phyloP scores from a whole-genome alignment of 31 red algal species.

The Asparagopsis taxiformis region DNA sequence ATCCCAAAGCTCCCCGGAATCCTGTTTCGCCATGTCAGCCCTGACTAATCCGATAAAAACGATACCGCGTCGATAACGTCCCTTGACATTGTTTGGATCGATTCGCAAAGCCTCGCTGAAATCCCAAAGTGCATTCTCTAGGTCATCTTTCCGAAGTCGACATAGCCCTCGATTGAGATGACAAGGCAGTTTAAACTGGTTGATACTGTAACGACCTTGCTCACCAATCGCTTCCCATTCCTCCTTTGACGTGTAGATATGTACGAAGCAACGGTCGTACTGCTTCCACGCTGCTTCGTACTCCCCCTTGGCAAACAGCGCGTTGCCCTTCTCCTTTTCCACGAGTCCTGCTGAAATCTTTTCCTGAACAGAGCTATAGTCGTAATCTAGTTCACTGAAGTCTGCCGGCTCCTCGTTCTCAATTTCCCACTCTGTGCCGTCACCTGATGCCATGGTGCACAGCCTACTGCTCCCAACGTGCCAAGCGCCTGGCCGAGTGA shows the following conservation, averaged over 20 bases:
- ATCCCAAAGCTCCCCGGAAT: slow-evolving; percentile 77
- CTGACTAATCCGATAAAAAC: slow-evolving; percentile 39
- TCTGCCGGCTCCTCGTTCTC: slow-evolving; percentile 49
- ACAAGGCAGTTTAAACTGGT: slow-evolving; percentile 81
- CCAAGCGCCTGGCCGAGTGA: too few species aligned
- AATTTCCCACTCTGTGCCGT: slow-evolving; percentile 3
- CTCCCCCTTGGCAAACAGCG: slow-evolving; percentile 58
- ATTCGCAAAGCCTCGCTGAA: slow-evolving; percentile 86
- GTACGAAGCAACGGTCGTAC: slow-evolving; percentile 84
- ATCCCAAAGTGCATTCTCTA: slow-evolving; percentile 85
- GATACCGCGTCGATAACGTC: slow-evolving; percentile 52
- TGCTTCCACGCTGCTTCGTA: slow-evolving; percentile 71
- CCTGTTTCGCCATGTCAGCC: slow-evolving; percentile 68
- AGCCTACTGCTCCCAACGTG: too few species aligned
- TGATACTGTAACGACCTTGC: slow-evolving; percentile 42
- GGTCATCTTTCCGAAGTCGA: slow-evolving; percentile 52
- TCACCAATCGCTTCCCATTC: slow-evolving; percentile 81
- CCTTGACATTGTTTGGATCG: slow-evolving; percentile 68
- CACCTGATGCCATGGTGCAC: slow-evolving; percentile 8
- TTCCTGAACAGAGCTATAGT: slow-evolving; percentile 59
- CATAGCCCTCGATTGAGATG: slow-evolving; percentile 88
- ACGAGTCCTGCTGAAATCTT: slow-evolving; percentile 57
- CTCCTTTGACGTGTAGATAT: slow-evolving; percentile 79
- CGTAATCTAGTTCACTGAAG: slow-evolving; percentile 65
- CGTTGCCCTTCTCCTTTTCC: slow-evolving; percentile 79